Evolutionary conservation across 192 early-diverging fungal species (phyloP).

Genomic region (Funneliformis mosseae): DNA sequence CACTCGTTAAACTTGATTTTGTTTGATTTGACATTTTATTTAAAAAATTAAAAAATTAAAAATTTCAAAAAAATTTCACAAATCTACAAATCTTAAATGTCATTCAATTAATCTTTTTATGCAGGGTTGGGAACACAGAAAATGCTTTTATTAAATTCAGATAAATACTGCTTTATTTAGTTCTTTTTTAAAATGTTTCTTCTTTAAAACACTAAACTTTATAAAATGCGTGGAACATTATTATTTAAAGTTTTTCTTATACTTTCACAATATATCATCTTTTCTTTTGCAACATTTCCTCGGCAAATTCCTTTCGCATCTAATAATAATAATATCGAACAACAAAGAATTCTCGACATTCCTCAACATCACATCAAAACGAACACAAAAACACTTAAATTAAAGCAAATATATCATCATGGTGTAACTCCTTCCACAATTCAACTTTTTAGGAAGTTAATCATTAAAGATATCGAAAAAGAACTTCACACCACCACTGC

Average conservation of each 20-base stretch:
- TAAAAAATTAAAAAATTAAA: too few species aligned
- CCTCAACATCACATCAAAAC: neutral
- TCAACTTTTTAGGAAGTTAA: neutral
- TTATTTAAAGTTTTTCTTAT: neutral
- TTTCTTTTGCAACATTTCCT: neutral
- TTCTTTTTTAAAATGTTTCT: too few species aligned
- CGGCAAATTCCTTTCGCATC: neutral
- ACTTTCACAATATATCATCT: neutral
- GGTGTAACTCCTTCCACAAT: neutral
- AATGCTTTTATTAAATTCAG: too few species aligned
- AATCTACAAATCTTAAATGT: too few species aligned
- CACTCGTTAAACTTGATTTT: neutral
- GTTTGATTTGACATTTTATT: neutral
- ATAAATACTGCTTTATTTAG: too few species aligned
- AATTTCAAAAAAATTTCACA: too few species aligned
- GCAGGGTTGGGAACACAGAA: too few species aligned
- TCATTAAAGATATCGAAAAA: neutral
- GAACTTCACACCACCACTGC: neutral
- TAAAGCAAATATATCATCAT: constrained; percentile 7
- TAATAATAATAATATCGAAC: neutral
- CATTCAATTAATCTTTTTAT: too few species aligned
- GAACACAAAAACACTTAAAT: neutral
- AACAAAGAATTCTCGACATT: neutral
- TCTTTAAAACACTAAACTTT: neutral
- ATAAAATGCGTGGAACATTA: neutral